A percentile compares a stretch with the other conserved stretches of the same genome.
These are phyloP conservation scores for Acrocalymma vagum DNA, from an alignment of 2,329 filamentous ascomycete genomes.

Conservation along the genomic window DNA sequence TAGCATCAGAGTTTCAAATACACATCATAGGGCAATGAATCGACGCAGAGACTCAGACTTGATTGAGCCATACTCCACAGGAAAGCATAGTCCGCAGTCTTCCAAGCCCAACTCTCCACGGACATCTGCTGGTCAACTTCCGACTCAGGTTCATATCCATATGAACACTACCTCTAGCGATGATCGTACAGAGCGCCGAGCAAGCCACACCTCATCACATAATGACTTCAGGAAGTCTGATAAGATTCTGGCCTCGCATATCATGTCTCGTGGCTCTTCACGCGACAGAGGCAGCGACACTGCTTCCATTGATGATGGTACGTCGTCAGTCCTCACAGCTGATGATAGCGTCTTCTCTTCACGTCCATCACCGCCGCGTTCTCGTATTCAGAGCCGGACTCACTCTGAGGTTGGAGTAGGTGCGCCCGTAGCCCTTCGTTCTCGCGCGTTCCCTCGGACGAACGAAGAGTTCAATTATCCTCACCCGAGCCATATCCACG, in stretches of 20 bases:
- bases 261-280: constrained; percentile 28
- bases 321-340: constrained; percentile 26
- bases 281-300: constrained; percentile 31
- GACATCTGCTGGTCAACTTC: constrained; percentile 19
- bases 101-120: constrained; percentile 25
- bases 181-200: constrained; percentile 15
- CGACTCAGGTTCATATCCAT: constrained; percentile 30
- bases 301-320: constrained; percentile 19
- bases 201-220: constrained; percentile 13
- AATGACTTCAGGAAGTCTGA: constrained; percentile 16
- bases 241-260: constrained; percentile 14
- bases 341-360: constrained; percentile 29
- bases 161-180: constrained; percentile 21
- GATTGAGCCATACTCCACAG: constrained; percentile 25
- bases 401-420: constrained; percentile 3
- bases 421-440: constrained; percentile 3
- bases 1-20: constrained; percentile 12
- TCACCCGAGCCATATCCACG: constrained; percentile 16
- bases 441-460: constrained; percentile 4
- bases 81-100: constrained; percentile 22
- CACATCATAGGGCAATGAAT: too few species aligned
- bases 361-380: constrained; percentile 4
- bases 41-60: constrained; percentile 15
- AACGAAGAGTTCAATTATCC: constrained; percentile 5
- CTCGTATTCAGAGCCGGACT: constrained; percentile 2